phyloP scores from a whole-genome alignment of 768 basidiomycete genomes.

The Suillus bovinus region DNA sequence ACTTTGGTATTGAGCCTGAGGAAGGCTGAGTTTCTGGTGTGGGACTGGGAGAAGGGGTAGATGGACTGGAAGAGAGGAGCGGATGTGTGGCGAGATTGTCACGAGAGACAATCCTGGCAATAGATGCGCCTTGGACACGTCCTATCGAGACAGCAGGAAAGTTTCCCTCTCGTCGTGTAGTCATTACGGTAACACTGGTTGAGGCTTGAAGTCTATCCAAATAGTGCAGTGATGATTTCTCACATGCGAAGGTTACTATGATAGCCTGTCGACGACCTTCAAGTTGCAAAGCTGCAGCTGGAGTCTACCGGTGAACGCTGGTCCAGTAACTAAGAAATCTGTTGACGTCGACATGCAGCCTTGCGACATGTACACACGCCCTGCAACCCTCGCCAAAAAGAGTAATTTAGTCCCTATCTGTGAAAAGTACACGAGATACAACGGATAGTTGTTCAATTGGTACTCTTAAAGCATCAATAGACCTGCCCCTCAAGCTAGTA shows the following conservation, averaged over 20 bases:
- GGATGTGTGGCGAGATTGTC: slow-evolving; percentile 67
- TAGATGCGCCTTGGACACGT: slow-evolving; percentile 43
- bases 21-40: slow-evolving; percentile 21
- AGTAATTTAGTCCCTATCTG: background rate
- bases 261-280: background rate
- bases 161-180: slow-evolving; percentile 32
- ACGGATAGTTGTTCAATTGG: no score
- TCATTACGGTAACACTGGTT: slow-evolving; percentile 28
- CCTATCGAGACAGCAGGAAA: slow-evolving; percentile 61
- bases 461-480: no score
- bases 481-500: no score
- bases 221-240: background rate
- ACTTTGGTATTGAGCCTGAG: slow-evolving; percentile 47
- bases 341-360: background rate
- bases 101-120: slow-evolving; percentile 46
- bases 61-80: slow-evolving; percentile 49
- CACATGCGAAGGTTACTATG: background rate
- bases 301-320: background rate
- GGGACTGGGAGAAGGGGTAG: slow-evolving; percentile 29
- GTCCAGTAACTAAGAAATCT: background rate
- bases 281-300: background rate
- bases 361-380: no score
- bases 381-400: background rate
- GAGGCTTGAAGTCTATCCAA: background rate
- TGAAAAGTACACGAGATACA: no score